Evolutionary conservation across 2,329 filamentous ascomycete genomes (phyloP), one percentile per base, ranked within the genome.

Genomic region (Teratosphaeria gauchensis): DNA sequence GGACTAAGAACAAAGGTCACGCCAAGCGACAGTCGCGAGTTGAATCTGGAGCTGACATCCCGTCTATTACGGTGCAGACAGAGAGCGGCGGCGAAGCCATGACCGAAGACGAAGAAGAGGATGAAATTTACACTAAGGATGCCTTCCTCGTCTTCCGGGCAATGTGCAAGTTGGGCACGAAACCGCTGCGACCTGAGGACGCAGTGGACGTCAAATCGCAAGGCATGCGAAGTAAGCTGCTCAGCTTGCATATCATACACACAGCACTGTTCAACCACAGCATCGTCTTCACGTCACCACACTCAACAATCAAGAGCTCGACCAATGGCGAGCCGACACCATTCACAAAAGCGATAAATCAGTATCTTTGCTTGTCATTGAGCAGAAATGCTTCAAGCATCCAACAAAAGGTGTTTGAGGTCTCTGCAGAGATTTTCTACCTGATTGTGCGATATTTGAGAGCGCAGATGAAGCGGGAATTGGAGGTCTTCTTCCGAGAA

Each of bases 401-500:
- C 4, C 89, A 96, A 51, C 89, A 90, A 63, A 84, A 84, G 64
- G 91, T 99, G 0, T 99, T 97, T 69, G 92, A 97, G 70, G 90
- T 97, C 51, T 92, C 90, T 72, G 92, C 89, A 68, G 94, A 99
- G 73, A 95, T 97, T 32, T 99, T 99, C 72, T 99, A 92, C 91
- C 80, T 97, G 59, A 96, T 96, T 87, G 77, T 96, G 51, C 95
- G 95, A 72, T 88, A 90, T 67, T 88, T 99, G 84, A 85, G 95
- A 61, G 88, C 94, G 2, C 88, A 92, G 62, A 88, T 99, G 75
- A 99, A 99, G 85, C 95, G 96, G 83, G 94, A 99, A 71, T 89
- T 99, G 58, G 94, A 97, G 73, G 92, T 99, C 0, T 97, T 99
- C 71, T 76, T 99, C 60, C 97, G 97, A 71, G 94, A 99, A 71